Percentiles rank a stretch among this genome's conserved stretches.
Evolutionary conservation across 805 yeast genomes (phyloP).

Genomic region (Cyberlindnera bimundalis): DNA sequence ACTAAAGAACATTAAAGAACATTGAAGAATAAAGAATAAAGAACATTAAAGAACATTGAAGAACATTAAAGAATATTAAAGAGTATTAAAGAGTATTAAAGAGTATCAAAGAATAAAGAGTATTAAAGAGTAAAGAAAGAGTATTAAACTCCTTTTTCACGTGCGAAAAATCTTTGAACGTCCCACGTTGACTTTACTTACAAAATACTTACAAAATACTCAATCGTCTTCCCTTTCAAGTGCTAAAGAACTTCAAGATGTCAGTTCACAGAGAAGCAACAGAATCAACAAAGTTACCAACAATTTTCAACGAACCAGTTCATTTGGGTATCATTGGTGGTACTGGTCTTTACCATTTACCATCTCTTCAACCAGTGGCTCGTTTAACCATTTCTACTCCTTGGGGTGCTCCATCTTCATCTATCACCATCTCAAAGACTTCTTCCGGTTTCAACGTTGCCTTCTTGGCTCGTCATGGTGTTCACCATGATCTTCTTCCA

Average conservation of each 20-base stretch:
- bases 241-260: conserved; percentile 15
- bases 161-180: neutral
- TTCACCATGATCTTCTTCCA: conserved; percentile 85
- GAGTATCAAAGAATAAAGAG: too few species aligned
- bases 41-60: too few species aligned
- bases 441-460: conserved; percentile 79
- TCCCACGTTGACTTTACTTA: too few species aligned
- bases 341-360: conserved; percentile 91
- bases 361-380: conserved; percentile 82
- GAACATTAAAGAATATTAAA: too few species aligned
- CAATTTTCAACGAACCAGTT: conserved; percentile 60
- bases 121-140: too few species aligned
- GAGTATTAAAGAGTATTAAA: too few species aligned
- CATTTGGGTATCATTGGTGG: conserved; percentile 93
- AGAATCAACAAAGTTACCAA: conserved; percentile 34
- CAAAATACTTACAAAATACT: too few species aligned
- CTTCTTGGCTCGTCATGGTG: conserved; percentile 92
- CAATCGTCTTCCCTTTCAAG: neutral
- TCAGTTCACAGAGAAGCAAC: conserved; percentile 27
- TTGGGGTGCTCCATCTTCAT: conserved; percentile 96
- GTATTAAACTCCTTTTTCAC: too few species aligned
- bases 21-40: too few species aligned
- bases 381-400: conserved; percentile 82
- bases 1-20: too few species aligned
- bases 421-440: conserved; percentile 86